Base-by-base conservation (phyloP, 305 asterid species). In the Fraxinus baroniana region DNA sequence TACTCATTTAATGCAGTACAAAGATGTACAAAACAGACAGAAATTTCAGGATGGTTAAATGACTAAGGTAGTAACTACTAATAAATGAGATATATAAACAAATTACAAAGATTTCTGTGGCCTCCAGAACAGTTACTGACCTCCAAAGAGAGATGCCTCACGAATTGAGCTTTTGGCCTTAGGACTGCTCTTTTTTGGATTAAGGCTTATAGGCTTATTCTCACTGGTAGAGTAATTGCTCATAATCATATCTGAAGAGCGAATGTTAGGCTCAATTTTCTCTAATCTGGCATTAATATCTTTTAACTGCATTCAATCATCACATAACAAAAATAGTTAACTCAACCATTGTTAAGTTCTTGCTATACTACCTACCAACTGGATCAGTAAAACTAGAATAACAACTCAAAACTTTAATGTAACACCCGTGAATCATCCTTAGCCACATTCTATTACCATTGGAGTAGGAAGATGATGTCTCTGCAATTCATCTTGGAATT, bases 271-370 rank as follows among this genome's bases (percentile, higher is more conserved):
- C 90, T 91, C 97, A 87, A 96, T 94, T 88, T 75, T 94, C 87
- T 94, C 98, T 86, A 96, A 90, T 89, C 98, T 91, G 80, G 93
- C 86, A 89, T 93, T 93, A 78, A 96, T 94, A 91, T 96, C 99
- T 88, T 86, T 94, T 82, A 91, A 87, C 99, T 96, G 95, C 90
- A 91, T 74, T 84, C 83, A 24, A 84, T 71, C 41, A 82, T 77
- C 82, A 68, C 39, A 84, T 55, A 81, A 85, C 81, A 90, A 82
- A 86, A 77, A 77, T 55, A 80, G 72, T 82, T 86, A 84, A 49
- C 78, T 82, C 86, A 76, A 85, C 73, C 79, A 76, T 30, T 24
- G 33, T 64, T 64, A 64, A 24, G 73, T 64, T 64, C 73, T 24
- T 64, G 33, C n/a, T 10, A 12, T 64, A 64, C 20, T 68, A 68